Evolutionary conservation across 164 flowering plant genomes (phyloP).

Genomic region (Nymphaea colorata): DNA sequence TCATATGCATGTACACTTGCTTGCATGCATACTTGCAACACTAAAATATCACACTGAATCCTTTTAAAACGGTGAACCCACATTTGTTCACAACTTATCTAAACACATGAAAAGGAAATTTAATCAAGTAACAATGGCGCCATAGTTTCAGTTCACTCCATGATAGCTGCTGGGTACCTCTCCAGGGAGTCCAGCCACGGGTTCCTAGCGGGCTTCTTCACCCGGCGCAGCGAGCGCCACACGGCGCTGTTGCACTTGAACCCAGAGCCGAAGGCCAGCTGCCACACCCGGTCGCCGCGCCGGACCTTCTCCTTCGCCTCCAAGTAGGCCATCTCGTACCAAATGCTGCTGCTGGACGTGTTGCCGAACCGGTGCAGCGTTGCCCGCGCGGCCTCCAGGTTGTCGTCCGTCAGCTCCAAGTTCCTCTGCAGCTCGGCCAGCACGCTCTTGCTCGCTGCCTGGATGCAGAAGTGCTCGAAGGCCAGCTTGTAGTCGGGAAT

Average conservation of each 20-base stretch:
- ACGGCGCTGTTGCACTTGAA: conserved; percentile 92
- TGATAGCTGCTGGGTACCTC: conserved; percentile 28
- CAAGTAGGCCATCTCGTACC: conserved; percentile 90
- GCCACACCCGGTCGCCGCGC: conserved; percentile 87
- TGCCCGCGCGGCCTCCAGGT: conserved; percentile 82
- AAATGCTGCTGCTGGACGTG: conserved; percentile 90
- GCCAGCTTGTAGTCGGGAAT: conserved; percentile 95
- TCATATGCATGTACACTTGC: neutral
- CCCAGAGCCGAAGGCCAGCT: conserved; percentile 84
- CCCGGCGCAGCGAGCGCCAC: conserved; percentile 53
- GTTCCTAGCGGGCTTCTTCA: conserved; percentile 38
- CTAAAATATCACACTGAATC: neutral
- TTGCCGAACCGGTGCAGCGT: conserved; percentile 84
- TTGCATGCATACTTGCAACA: neutral
- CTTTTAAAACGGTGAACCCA: neutral
- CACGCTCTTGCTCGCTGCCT: conserved; percentile 72
- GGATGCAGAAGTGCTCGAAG: conserved; percentile 90
- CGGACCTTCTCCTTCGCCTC: conserved; percentile 72
- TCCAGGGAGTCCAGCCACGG: conserved; percentile 75
- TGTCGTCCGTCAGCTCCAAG: conserved; percentile 57
- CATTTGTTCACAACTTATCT: neutral
- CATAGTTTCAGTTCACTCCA: neutral
- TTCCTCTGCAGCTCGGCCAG: conserved; percentile 78
- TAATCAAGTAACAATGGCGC: neutral
- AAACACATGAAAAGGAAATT: neutral